Evolutionary conservation across 2,329 filamentous ascomycete genomes (phyloP), one percentile per base, ranked within the genome.

Genomic region (Ophiosphaerella korrae): DNA sequence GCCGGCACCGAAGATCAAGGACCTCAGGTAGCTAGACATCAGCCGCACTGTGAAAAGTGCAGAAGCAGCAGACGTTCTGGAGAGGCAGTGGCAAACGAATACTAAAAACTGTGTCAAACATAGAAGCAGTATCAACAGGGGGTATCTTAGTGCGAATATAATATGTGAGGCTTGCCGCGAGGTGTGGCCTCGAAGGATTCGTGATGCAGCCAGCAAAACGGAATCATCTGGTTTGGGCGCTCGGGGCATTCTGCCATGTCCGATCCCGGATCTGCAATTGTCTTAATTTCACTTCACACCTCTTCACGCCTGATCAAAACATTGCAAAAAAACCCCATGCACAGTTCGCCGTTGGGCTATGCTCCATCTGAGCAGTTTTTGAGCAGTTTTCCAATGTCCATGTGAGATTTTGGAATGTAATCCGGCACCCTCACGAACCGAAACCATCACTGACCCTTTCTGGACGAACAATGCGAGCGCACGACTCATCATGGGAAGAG

Each of bases 211-310:
- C 36, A n/a, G 16, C n/a, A n/a, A 32, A 33, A 13, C 8, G 11
- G 14, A 47, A 26, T 23, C 36, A 31, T 42, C 21, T 38, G 33
- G 24, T 11, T 39, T 32, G 45, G 48, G 56, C 48, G 58, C 58
- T 55, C 52, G 56, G 55, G 53, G 49, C 42, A 26, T 23, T 18
- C 32, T 29, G 21, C n/a, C 13, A 45, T 32, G 39, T 42, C 45
- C 45, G 45, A 48, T 36, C 33, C 39, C 39, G 45, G 55, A 61
- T 61, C 58, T 57, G 42, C 58, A 53, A 42, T 42, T 42, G 39
- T 61, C 58, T 59, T 61, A 57, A 59, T 57, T 57, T 42, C 56
- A 61, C 58, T 45, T 61, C 58, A 59, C 45, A 37, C 50, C 53
- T 51, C 39, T 40, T 50, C 45, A 26, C 31, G 38, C 37, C 40